Conservation (phyloP, 805 yeast genomes). For the Sungouiella thailandica region DNA sequence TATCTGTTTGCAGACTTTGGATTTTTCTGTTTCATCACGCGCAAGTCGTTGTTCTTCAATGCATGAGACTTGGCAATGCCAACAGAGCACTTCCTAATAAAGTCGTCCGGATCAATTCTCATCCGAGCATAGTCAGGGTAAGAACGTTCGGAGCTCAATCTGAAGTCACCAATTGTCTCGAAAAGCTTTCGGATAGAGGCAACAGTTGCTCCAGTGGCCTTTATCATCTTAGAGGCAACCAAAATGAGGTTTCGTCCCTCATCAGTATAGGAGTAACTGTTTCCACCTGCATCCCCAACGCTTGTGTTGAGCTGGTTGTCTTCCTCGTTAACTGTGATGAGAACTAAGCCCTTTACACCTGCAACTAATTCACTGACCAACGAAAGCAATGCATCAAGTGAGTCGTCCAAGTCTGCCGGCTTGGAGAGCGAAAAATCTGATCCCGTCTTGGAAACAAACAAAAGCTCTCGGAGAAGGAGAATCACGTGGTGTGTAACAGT, state of each 20-base stretch:
- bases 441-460: conserved; percentile 53
- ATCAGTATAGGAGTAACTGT: conserved; percentile 48
- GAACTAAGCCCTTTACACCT: conserved; percentile 58
- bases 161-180: conserved; percentile 61
- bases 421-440: conserved; percentile 35
- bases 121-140: conserved; percentile 62
- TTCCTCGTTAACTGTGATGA: conserved; percentile 44
- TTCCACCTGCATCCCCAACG: conserved; percentile 26
- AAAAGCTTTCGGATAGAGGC: conserved; percentile 47
- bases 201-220: conserved; percentile 46
- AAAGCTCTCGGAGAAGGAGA: conserved; percentile 55
- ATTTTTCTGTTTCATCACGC: conserved; percentile 17
- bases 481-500: conserved; percentile 65
- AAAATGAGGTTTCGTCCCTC: conserved; percentile 66
- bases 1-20: conserved; percentile 33
- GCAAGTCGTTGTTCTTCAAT: conserved; percentile 19
- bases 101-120: conserved; percentile 54
- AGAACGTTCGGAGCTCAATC: conserved; percentile 51
- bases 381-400: conserved; percentile 54
- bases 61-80: conserved; percentile 47
- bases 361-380: conserved; percentile 62
- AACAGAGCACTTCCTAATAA: conserved; percentile 55
- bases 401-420: conserved; percentile 39
- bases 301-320: background rate
- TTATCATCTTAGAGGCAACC: conserved; percentile 56